Percentiles rank a stretch among this genome's conserved stretches.
Conservation (phyloP, 108 stramenopile species). For the Fistulifera pelliculosa region DNA sequence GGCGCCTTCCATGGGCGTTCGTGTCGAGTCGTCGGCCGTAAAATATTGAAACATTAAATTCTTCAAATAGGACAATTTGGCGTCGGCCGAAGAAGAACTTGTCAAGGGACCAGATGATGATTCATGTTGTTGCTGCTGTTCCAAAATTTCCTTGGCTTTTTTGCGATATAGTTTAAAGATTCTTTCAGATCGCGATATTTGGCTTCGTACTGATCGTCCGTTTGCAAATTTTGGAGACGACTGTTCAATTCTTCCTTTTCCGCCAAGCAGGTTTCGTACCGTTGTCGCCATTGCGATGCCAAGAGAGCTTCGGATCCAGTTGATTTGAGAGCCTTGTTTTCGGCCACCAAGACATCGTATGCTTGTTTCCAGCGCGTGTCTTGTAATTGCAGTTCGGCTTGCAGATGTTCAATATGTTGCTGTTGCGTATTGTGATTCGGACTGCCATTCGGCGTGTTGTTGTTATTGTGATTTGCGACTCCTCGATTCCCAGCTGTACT, state of each 20-base stretch:
- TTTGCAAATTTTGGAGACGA: slow-evolving; percentile 33
- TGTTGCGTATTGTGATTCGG: too few species aligned
- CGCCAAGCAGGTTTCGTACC: slow-evolving; percentile 73
- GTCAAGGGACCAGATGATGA: slow-evolving; percentile 11
- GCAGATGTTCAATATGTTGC: slow-evolving; percentile 30
- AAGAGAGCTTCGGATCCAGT: slow-evolving; percentile 81
- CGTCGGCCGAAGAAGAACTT: slow-evolving; percentile 39
- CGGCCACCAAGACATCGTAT: slow-evolving; percentile 67
- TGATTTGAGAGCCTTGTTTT: slow-evolving; percentile 76
- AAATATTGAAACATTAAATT: slow-evolving; percentile 87
- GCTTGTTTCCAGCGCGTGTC: slow-evolving; percentile 87
- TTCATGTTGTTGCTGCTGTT: slow-evolving; percentile 57
- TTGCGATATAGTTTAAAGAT: slow-evolving; percentile 83
- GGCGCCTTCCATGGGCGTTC: slow-evolving; percentile 81
- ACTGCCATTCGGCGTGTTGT: too few species aligned
- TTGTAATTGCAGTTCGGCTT: slow-evolving; percentile 62
- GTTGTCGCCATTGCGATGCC: slow-evolving; percentile 88
- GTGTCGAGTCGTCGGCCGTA: slow-evolving; percentile 40
- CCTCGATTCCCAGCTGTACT: slow-evolving; percentile 50
- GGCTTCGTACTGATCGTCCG: slow-evolving; percentile 62
- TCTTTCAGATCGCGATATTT: slow-evolving; percentile 88
- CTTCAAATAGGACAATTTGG: slow-evolving; percentile 66
- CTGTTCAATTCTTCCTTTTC: slow-evolving; percentile 76
- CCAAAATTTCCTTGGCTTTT: slow-evolving; percentile 88
- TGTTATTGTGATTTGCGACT: slow-evolving; percentile 45